phyloP scores from a whole-genome alignment of 345 rosid species.

The Arabis alpina region DNA sequence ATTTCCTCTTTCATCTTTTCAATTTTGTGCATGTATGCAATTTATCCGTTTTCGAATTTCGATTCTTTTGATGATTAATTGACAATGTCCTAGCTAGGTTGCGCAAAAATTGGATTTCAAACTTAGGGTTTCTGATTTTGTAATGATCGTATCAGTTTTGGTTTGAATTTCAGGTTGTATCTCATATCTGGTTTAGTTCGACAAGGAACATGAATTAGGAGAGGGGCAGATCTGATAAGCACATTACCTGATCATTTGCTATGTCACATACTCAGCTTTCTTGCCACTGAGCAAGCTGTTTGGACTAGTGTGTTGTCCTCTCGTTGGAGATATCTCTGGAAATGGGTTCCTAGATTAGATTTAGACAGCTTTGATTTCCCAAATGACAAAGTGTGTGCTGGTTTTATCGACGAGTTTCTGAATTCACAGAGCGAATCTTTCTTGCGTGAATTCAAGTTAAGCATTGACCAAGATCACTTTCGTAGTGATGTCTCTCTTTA shows the following conservation, averaged over 20 bases:
- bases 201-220: no score
- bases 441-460: conserved; percentile 14
- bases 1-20: no score
- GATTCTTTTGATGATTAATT: no score
- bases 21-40: no score
- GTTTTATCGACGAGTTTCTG: conserved; percentile 3
- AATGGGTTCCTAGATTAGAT: conserved; percentile 9
- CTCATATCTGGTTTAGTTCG: no score
- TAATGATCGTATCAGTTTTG: no score
- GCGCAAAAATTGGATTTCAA: no score
- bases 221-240: conserved; percentile 9
- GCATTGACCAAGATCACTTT: background rate
- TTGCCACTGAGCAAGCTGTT: background rate
- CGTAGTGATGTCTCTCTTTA: background rate
- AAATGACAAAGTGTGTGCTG: background rate
- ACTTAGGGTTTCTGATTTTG: no score
- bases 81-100: no score
- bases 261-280: conserved; percentile 13
- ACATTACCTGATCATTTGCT: background rate
- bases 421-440: background rate
- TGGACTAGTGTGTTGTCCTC: conserved; percentile 11
- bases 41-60: no score
- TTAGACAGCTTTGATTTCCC: background rate
- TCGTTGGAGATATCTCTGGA: conserved; percentile 6
- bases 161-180: no score